A percentile compares a stretch with the other conserved stretches of the same genome.
phyloP scores from a whole-genome alignment of 2,329 filamentous ascomycete genomes.

The Sordariomycetes sp. region DNA sequence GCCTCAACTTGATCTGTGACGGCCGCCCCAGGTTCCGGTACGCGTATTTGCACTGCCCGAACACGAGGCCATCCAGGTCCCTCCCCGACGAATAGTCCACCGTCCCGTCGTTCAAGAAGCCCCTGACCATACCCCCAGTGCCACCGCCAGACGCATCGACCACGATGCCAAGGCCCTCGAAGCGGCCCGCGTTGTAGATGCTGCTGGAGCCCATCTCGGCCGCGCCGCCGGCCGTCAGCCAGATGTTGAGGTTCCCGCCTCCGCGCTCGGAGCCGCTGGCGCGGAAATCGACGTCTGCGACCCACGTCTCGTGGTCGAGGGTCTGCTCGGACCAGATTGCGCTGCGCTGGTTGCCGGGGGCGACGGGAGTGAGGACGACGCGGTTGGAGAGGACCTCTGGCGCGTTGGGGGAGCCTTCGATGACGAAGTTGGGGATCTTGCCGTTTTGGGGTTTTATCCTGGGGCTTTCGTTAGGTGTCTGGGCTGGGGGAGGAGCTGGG shows the following conservation, averaged over 20 bases:
- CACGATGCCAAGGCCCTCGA: conserved; percentile 82
- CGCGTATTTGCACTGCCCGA: conserved; percentile 80
- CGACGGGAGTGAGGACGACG: conserved; percentile 78
- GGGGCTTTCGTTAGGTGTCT: conserved; percentile 1
- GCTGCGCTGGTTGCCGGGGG: conserved; percentile 73
- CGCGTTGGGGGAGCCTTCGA: conserved; percentile 37
- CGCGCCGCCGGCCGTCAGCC: conserved; percentile 64
- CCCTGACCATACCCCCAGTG: conserved; percentile 66
- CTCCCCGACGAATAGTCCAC: conserved; percentile 65
- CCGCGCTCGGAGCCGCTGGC: conserved; percentile 74
- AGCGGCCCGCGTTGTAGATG: conserved; percentile 72
- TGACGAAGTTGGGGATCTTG: conserved; percentile 38
- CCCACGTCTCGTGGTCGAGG: conserved; percentile 58
- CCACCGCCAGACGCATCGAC: conserved; percentile 68
- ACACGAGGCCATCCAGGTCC: conserved; percentile 73
- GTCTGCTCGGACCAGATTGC: conserved; percentile 64
- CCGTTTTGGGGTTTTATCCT: conserved; percentile 52
- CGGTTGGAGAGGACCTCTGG: conserved; percentile 73
- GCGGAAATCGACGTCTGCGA: conserved; percentile 75
- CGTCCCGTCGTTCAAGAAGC: conserved; percentile 85
- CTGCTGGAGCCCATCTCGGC: conserved; percentile 54
- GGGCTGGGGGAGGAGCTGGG: not conserved
- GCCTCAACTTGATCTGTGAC: conserved; percentile 62
- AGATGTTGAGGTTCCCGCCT: conserved; percentile 84
- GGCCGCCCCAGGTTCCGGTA: conserved; percentile 88